Percentiles rank a stretch among this genome's conserved stretches.
Conservation (phyloP, 116 monocot species). For the Dioscorea cayenensis region DNA sequence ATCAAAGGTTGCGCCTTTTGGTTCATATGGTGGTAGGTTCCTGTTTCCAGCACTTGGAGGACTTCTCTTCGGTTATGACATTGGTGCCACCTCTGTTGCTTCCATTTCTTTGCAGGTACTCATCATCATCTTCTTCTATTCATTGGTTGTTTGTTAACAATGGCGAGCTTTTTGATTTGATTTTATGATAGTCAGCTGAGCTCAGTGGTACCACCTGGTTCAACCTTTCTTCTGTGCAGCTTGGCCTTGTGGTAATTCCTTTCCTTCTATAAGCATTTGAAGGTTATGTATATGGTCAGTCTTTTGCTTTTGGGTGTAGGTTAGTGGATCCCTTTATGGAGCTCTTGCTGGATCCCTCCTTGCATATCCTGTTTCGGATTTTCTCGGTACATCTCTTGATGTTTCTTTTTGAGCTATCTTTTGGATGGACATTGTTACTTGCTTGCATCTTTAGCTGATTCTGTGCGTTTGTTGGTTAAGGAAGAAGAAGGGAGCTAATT, state of each 20-base stretch:
- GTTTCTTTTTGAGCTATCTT: not conserved
- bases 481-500: constrained; percentile 90
- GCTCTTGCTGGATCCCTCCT: constrained; percentile 80
- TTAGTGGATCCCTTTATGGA: constrained; percentile 98
- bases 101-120: constrained; percentile 66
- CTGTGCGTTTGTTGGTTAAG: constrained; percentile 33
- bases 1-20: not conserved
- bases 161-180: not conserved
- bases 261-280: not conserved
- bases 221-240: constrained; percentile 75
- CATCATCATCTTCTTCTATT: not conserved
- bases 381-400: constrained; percentile 53
- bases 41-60: constrained; percentile 91
- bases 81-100: constrained; percentile 94
- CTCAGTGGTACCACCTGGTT: constrained; percentile 94
- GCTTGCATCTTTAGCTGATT: not conserved
- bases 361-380: constrained; percentile 70
- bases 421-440: not conserved
- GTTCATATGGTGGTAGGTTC: constrained; percentile 36
- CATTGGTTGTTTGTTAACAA: not conserved
- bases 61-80: constrained; percentile 95
- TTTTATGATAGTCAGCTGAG: constrained; percentile 51
- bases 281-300: not conserved
- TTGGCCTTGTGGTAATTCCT: constrained; percentile 85
- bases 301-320: constrained; percentile 24